Evolutionary conservation across 768 basidiomycete species (phyloP).

Genomic region (Cytidiella melzeri): DNA sequence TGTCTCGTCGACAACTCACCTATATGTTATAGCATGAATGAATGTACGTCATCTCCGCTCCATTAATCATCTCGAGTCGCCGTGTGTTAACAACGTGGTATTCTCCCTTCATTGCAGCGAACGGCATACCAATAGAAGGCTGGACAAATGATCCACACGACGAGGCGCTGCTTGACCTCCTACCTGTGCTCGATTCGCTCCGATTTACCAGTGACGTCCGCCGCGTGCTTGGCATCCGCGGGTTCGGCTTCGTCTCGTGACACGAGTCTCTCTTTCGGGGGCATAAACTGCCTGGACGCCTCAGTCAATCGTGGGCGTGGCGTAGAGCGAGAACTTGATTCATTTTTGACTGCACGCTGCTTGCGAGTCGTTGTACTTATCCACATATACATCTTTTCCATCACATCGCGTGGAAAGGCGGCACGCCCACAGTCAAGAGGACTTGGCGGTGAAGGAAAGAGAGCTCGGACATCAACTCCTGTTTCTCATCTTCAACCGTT

Average conservation of each 20-base stretch:
- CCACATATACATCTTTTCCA: not conserved
- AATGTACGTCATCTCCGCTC: slow-evolving; percentile 51
- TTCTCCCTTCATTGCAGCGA: slow-evolving; percentile 67
- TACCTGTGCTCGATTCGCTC: slow-evolving; percentile 93
- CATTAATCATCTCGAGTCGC: no score
- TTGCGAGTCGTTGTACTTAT: not conserved
- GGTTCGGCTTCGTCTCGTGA: slow-evolving; percentile 32
- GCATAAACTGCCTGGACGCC: not conserved
- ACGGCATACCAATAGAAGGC: slow-evolving; percentile 98
- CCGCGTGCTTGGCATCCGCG: slow-evolving; percentile 75
- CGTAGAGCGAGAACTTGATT: not conserved
- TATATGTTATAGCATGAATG: slow-evolving; percentile 84
- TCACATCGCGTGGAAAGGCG: not conserved
- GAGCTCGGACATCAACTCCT: no score
- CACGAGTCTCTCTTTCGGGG: slow-evolving; percentile 8
- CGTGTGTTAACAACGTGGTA: no score
- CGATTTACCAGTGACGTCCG: slow-evolving; percentile 96
- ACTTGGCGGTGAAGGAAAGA: no score
- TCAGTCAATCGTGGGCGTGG: not conserved
- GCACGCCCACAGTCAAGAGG: no score
- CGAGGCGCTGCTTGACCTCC: slow-evolving; percentile 90
- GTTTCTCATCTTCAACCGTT: no score
- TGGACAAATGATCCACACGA: slow-evolving; percentile 98
- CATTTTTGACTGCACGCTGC: not conserved
- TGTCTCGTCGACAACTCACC: slow-evolving; percentile 97